Evolutionary conservation across 371 early-diverging fungal genomes (phyloP), one percentile per base, ranked within the genome.

Genomic region (Chytridium lagenaria): DNA sequence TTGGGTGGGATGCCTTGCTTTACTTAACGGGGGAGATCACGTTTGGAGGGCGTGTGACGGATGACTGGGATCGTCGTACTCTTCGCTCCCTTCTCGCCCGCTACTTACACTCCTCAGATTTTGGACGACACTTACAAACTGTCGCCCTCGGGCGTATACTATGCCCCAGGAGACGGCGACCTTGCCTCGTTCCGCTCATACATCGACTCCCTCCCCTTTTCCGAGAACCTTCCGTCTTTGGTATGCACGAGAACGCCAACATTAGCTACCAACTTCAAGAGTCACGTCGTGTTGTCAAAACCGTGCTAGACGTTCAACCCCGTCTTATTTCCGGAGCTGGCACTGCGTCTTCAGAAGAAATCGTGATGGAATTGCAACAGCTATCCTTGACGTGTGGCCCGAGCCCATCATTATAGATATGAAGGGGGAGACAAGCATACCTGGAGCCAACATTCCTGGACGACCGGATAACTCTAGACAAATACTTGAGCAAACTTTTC

Each of bases 201-300:
- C 63, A 83, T 84, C 50, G 85, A 84, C 52, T 51, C 75, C 12
- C 70, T 84, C 19, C 85, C 85, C 31, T 79, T 77, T 50, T 70
- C 77, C 1, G 85, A 84, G 67, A 84, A 28, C 85, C 85, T 15
- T 77, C 80, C 0, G 80, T 83, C n/a, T 83, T 84, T 68, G 85
- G 85, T 1, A 84, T 84, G 85, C 83, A 84, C 71, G 83, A 81
- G 61, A 84, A 84, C 59, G 85, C 85, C 1, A 83, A 84, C 50
- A 81, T 84, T 59, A 77, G 78, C 59, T 84, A 67, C 72, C 83
- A 83, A 63, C 50, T 84, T 52, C 83, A 83, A 70, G 85, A 84
- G 71, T 73, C 83, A 0, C 70, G 78, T 26, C 68, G 83, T 38
- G 59, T 83, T 23, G 73, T 84, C 51, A 67, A 72, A 59, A 81